Evolutionary conservation across 139 green algal genomes (phyloP), one percentile per base, ranked within the genome.

Genomic region (Chlamydomonas sphaeroides): DNA sequence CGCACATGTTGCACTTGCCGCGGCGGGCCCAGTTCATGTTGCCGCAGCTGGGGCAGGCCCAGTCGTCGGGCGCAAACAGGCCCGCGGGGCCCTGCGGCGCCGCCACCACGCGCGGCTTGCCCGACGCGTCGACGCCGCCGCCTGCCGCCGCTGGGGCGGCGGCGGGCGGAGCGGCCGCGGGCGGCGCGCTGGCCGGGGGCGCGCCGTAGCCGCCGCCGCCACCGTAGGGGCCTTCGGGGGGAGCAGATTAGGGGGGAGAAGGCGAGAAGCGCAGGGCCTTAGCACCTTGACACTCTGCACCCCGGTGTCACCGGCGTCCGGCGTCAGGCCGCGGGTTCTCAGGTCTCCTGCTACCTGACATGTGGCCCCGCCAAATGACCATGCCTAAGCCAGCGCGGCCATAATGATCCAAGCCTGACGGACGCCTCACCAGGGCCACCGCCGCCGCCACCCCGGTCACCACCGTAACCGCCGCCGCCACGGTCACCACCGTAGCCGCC

Each of bases 21-120:
- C 93, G 85, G n/a, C 90, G 86, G 0, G 89, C 91, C 87, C 93
- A 97, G 89, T 95, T 95, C 66, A 91, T 93, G 83, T 98, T 98
- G 69, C 92, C 93, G 83, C 95, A 98, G 39, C 75, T 86, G 38
- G 87, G 84, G 88, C 95, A 98, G 2, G 91, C 65, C 95, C 95
- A 98, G 85, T 98, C 95, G 45, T 87, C 94, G 5, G 74, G 67
- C 3, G 53, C 28, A 56, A 93, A 96, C 78, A 92, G 74, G 32
- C 90, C 90, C 15, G 90, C 48, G 0, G 91, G 90, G 28, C 90
- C 91, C 79, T 93, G 88, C 25, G 90, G 90, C 7, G 91, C 90
- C 5, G 90, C 88, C 51, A 77, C 76, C 30, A 93, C 86, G 51
- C 84, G 84, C 0, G 56, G 38, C 78, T 84, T 86, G n/a, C 65